Conservation (phyloP, 257 asterid species). For the Nicotiana sylvestris region DNA sequence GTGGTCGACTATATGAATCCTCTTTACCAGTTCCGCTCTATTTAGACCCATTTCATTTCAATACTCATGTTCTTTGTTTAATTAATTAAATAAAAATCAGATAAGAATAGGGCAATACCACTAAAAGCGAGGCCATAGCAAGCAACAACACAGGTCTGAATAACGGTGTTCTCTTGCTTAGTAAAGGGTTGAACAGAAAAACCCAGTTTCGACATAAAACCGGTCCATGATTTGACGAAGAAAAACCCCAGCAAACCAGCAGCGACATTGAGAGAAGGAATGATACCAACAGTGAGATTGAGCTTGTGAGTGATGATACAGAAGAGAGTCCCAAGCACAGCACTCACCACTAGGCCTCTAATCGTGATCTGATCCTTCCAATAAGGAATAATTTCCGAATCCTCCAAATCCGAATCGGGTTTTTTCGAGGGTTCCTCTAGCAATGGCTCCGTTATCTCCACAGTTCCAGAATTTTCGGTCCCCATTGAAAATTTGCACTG, state of each 20-base stretch:
- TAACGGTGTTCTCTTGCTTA: conserved; percentile 89
- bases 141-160: conserved; percentile 96
- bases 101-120: conserved; percentile 33
- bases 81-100: background rate
- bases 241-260: conserved; percentile 95
- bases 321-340: conserved; percentile 72
- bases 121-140: conserved; percentile 95
- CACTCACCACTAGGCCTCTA: conserved; percentile 79
- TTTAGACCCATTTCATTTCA: background rate
- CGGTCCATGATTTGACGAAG: conserved; percentile 82
- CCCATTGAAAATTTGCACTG: conserved; percentile 39
- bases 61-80: background rate
- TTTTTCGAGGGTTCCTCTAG: conserved; percentile 28
- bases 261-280: conserved; percentile 89
- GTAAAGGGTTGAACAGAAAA: conserved; percentile 56
- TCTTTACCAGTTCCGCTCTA: background rate
- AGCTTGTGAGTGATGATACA: conserved; percentile 93
- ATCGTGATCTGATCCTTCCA: conserved; percentile 95
- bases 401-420: conserved; percentile 18
- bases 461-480: conserved; percentile 38
- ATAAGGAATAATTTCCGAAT: conserved; percentile 35
- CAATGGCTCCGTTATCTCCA: conserved; percentile 71
- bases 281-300: conserved; percentile 87
- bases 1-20: background rate
- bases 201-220: conserved; percentile 52